Conservation (phyloP, 805 yeast species). For the Debaryomyces tyrocola region DNA sequence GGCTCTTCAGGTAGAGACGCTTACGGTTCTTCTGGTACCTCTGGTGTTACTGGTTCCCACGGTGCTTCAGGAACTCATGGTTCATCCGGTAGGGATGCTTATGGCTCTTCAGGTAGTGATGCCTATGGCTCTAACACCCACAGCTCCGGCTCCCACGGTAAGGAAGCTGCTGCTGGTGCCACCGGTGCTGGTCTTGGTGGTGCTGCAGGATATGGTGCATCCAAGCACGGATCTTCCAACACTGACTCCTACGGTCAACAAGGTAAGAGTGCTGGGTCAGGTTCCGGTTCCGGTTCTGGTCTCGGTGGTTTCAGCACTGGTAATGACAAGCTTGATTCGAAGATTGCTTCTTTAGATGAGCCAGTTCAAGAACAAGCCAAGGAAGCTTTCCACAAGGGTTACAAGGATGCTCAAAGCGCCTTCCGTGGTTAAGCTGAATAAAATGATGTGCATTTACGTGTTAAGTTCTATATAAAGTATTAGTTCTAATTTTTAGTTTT, state of each 20-base stretch:
- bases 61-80: conserved; percentile 8
- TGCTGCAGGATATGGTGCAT: conserved; percentile 6
- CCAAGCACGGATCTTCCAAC: conserved; percentile 3
- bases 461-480: neutral
- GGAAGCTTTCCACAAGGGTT: conserved; percentile 41
- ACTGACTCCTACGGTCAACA: conserved; percentile 9
- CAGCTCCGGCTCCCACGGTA: conserved; percentile 11
- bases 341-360: conserved; percentile 34
- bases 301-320: conserved; percentile 33
- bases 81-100: conserved; percentile 15
- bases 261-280: conserved; percentile 8
- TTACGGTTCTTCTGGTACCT: conserved; percentile 9
- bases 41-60: conserved; percentile 10
- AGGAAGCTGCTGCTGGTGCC: conserved; percentile 12
- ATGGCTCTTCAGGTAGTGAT: conserved; percentile 10
- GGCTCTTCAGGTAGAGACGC: conserved; percentile 5
- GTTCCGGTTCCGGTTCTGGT: conserved; percentile 9
- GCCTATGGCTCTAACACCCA: conserved; percentile 5
- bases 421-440: conserved; percentile 11
- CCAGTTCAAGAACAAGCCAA: conserved; percentile 37
- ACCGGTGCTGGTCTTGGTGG: conserved; percentile 11
- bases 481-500: neutral
- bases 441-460: neutral
- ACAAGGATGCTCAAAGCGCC: conserved; percentile 34
- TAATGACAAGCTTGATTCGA: conserved; percentile 32